phyloP scores from a whole-genome alignment of 371 early-diverging fungal species.

The Encephalitozoon cuniculi region DNA sequence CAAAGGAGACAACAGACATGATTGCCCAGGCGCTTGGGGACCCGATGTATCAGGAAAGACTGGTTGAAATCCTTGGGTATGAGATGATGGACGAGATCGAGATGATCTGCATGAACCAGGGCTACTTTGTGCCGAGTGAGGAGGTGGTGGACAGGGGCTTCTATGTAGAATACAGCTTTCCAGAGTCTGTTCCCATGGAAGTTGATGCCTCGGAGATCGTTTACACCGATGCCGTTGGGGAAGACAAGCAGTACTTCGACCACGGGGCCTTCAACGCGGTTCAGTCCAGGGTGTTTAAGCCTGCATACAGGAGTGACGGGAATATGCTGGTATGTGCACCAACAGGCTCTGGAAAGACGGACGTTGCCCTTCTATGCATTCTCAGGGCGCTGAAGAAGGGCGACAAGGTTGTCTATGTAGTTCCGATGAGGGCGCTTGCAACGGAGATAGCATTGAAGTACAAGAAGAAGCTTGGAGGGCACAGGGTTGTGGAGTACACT shows the following conservation, averaged over 20 bases:
- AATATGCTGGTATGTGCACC: conserved; percentile 90
- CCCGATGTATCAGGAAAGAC: conserved; percentile 35
- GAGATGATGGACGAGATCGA: conserved; percentile 45
- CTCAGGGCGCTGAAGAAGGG: conserved; percentile 59
- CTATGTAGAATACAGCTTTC: conserved; percentile 43
- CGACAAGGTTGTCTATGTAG: conserved; percentile 86
- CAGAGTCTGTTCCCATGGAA: conserved; percentile 8
- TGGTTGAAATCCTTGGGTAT: conserved; percentile 56
- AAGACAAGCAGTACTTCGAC: conserved; percentile 42
- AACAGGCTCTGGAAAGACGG: conserved; percentile 90
- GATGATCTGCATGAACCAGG: conserved; percentile 23
- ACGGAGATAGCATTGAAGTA: conserved; percentile 90
- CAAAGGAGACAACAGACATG: conserved; percentile 35
- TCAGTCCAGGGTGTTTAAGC: conserved; percentile 89
- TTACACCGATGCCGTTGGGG: background rate
- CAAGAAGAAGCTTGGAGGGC: conserved; percentile 69
- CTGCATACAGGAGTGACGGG: conserved; percentile 71
- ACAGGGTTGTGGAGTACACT: conserved; percentile 80
- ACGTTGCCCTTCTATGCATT: conserved; percentile 73
- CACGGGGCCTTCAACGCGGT: conserved; percentile 82
- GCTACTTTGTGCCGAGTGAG: conserved; percentile 4
- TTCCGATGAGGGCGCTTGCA: conserved; percentile 98
- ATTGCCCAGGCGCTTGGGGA: conserved; percentile 35
- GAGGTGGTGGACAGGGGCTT: background rate
- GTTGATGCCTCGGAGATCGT: conserved; percentile 8